These are phyloP conservation scores for Talaromyces sp. DNA, from an alignment of 2,329 filamentous ascomycete genomes.

Conservation along the genomic window DNA sequence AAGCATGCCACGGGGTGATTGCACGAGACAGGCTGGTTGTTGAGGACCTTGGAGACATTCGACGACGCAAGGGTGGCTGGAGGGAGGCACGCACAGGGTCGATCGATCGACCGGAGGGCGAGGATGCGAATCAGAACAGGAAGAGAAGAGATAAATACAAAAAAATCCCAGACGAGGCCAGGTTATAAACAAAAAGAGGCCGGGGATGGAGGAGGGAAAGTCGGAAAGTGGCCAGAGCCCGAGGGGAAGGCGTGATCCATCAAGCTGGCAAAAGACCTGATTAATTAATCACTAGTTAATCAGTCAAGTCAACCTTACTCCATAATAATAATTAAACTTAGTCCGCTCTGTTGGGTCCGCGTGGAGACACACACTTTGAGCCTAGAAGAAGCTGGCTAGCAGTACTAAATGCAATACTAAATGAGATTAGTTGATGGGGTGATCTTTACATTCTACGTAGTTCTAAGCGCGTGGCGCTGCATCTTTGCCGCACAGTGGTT, in stretches of 20 bases:
- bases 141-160: background rate
- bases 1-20: constrained; percentile 1
- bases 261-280: too few relatives aligned
- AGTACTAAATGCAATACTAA: too few relatives aligned
- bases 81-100: background rate
- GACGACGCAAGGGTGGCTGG: constrained; percentile 11
- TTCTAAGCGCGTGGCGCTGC: background rate
- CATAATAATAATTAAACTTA: too few relatives aligned
- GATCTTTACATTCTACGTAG: too few relatives aligned
- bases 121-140: background rate
- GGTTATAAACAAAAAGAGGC: background rate
- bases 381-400: too few relatives aligned
- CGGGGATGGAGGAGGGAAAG: background rate
- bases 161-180: background rate
- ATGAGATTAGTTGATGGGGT: too few relatives aligned
- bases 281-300: too few relatives aligned
- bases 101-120: background rate
- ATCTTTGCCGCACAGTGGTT: background rate
- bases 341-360: too few relatives aligned
- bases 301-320: too few relatives aligned
- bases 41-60: constrained; percentile 33
- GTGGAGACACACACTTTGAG: background rate
- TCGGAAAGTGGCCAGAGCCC: background rate
- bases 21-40: constrained; percentile 10
- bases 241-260: background rate